Conservation (phyloP, 768 basidiomycete genomes). For the Podaxis mareebaensis region DNA sequence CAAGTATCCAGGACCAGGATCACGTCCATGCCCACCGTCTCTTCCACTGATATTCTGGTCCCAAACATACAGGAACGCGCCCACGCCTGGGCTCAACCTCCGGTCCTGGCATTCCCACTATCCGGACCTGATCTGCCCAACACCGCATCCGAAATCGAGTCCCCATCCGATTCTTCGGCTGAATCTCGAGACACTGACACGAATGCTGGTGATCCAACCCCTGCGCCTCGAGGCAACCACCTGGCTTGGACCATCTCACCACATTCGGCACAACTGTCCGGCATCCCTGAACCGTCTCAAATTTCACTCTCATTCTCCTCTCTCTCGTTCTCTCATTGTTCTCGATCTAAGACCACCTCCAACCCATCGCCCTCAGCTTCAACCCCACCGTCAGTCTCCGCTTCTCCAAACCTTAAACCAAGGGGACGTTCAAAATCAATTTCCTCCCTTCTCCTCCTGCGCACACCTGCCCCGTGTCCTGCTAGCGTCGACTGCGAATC, state of each 20-base stretch:
- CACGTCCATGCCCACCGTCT: background rate
- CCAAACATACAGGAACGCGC: background rate
- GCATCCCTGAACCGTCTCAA: slow-evolving; percentile 7
- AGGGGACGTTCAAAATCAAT: background rate
- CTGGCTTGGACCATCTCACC: slow-evolving; percentile 2
- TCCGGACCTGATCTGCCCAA: slow-evolving; percentile 1
- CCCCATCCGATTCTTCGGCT: background rate
- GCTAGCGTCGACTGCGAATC: background rate
- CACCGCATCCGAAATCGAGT: background rate
- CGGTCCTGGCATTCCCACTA: background rate
- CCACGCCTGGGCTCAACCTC: background rate
- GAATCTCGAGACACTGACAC: background rate
- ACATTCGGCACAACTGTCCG: background rate
- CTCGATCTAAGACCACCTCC: background rate
- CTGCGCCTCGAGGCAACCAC: slow-evolving; percentile 14
- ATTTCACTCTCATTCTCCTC: slow-evolving; percentile 5
- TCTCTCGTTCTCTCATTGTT: background rate
- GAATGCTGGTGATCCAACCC: background rate
- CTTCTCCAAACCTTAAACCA: background rate
- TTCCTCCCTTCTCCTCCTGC: background rate
- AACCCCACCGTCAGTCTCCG: background rate
- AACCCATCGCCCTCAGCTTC: background rate
- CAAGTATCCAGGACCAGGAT: background rate
- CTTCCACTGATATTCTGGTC: background rate
- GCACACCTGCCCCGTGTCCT: background rate